Evolutionary conservation across 169 alveolate species (phyloP).

Genomic region (Eimeria necatrix): DNA sequence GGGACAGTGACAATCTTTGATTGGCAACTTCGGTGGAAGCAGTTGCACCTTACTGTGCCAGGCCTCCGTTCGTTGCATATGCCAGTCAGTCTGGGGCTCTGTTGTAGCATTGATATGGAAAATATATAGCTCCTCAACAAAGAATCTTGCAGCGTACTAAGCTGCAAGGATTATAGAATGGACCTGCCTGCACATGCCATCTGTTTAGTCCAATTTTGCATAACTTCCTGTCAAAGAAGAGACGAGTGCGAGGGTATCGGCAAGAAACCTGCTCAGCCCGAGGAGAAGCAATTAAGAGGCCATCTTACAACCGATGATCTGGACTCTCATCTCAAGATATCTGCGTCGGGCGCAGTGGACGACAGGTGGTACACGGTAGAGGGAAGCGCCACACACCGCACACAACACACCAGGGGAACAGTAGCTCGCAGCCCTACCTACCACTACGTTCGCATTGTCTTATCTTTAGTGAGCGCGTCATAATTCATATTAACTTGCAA

Average conservation of each 20-base stretch:
- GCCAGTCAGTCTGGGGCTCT: conserved; percentile 53
- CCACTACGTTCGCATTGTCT: no score
- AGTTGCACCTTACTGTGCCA: conserved; percentile 40
- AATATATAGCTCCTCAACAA: background rate
- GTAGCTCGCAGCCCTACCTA: no score
- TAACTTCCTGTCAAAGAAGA: conserved; percentile 50
- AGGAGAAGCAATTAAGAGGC: conserved; percentile 17
- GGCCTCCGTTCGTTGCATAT: conserved; percentile 38
- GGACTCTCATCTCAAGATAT: background rate
- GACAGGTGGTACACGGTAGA: background rate
- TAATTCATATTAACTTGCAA: no score
- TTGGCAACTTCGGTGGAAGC: conserved; percentile 51
- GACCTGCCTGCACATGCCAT: conserved; percentile 61
- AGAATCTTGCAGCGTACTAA: background rate
- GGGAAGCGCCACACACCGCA: conserved; percentile 54
- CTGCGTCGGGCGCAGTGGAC: conserved; percentile 12
- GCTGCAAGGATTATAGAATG: background rate
- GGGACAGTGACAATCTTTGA: conserved; percentile 40
- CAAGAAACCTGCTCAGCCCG: conserved; percentile 29
- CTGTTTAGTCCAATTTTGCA: conserved; percentile 20
- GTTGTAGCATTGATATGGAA: conserved; percentile 61
- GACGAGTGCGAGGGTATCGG: conserved; percentile 48
- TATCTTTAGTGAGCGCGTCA: no score
- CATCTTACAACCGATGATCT: background rate
- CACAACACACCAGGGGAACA: conserved; percentile 22